These are phyloP conservation scores for Fomitopsis pinicola DNA, from an alignment of 1,284 basidiomycete genomes.

Conservation along the genomic window DNA sequence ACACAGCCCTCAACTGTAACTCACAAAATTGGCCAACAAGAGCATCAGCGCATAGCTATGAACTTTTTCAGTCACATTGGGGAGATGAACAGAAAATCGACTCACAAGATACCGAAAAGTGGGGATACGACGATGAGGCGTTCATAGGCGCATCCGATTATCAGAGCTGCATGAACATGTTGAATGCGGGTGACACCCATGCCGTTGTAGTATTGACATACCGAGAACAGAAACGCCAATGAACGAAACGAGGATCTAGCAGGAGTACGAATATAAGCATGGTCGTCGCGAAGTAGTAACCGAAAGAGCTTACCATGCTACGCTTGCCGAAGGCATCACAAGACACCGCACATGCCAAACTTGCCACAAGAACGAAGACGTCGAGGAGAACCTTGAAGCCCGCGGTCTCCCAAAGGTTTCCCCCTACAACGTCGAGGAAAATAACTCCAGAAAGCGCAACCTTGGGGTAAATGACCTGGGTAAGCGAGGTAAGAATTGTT, in stretches of 20 bases:
- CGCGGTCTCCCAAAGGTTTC: too few relatives aligned
- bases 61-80: neutral
- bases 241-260: neutral
- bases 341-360: too few relatives aligned
- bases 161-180: neutral
- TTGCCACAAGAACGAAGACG: too few relatives aligned
- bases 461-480: too few relatives aligned
- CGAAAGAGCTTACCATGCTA: neutral
- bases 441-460: too few relatives aligned
- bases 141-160: neutral
- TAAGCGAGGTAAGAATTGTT: too few relatives aligned
- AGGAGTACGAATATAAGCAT: neutral
- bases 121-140: neutral
- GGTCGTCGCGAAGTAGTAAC: neutral
- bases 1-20: neutral
- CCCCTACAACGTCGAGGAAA: too few relatives aligned
- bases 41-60: neutral
- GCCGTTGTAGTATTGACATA: neutral
- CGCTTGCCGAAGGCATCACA: neutral
- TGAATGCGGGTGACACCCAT: neutral
- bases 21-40: neutral
- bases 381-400: too few relatives aligned
- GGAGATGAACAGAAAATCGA: neutral
- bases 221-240: neutral
- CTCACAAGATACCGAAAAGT: neutral